phyloP scores from a whole-genome alignment of 2,329 filamentous ascomycete species.

The Claviceps digitariae region DNA sequence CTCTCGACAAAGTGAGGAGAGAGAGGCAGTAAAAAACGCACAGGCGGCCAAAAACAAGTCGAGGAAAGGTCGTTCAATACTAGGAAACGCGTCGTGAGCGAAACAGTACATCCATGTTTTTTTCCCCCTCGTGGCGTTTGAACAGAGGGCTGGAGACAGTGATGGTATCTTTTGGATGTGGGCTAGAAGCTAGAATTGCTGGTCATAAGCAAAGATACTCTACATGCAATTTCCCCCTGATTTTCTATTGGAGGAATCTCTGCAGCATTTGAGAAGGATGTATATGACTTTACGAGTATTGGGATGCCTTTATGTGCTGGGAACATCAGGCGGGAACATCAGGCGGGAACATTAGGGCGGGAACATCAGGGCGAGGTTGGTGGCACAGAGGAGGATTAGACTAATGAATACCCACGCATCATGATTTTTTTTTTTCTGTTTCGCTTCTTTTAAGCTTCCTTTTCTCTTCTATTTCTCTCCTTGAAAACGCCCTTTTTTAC shows the following conservation, averaged over 20 bases:
- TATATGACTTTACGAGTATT: background rate
- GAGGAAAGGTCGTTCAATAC: conserved; percentile 31
- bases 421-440: background rate
- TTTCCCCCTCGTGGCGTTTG: background rate
- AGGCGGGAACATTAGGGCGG: background rate
- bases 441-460: no score
- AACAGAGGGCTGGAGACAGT: background rate
- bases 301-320: background rate
- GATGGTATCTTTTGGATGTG: background rate
- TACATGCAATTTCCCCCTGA: no score
- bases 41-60: conserved; percentile 23
- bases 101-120: background rate
- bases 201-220: no score
- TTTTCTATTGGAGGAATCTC: background rate
- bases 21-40: conserved; percentile 28
- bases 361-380: background rate
- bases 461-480: background rate
- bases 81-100: conserved; percentile 6
- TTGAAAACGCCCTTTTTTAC: background rate
- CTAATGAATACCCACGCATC: background rate
- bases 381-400: background rate
- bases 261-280: background rate
- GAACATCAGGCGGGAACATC: background rate
- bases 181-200: background rate
- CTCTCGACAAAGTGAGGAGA: conserved; percentile 31